A percentile compares a stretch with the other conserved stretches of the same genome.
Conservation (phyloP, 2,329 filamentous ascomycete species). For the Alternaria viburni region DNA sequence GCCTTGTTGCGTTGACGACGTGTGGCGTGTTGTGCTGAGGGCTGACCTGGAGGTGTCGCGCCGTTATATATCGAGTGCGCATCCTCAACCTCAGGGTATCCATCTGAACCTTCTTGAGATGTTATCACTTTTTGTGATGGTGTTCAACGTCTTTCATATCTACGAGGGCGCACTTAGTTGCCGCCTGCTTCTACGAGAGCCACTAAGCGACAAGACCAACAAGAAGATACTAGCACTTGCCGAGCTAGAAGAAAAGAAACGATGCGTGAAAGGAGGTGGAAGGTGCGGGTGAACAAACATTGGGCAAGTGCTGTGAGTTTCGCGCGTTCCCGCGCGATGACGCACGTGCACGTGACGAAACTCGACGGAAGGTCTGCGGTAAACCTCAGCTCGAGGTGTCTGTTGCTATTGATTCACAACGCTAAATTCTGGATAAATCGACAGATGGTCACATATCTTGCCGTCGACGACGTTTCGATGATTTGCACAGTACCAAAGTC, state of each 20-base stretch:
- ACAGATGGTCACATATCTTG: background rate
- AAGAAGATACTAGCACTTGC: background rate
- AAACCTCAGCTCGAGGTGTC: background rate
- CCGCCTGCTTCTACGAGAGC: background rate
- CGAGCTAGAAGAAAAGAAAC: background rate
- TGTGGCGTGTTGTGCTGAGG: constrained; percentile 7
- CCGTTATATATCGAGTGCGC: constrained; percentile 16
- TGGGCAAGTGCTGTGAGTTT: background rate
- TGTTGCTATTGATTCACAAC: background rate
- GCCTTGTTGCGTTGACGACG: constrained; percentile 25
- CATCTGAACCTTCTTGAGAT: background rate
- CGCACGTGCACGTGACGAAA: background rate
- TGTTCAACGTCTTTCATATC: background rate
- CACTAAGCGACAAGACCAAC: background rate
- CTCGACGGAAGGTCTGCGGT: background rate
- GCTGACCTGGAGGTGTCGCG: constrained; percentile 5
- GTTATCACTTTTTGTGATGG: background rate
- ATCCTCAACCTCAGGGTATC: background rate
- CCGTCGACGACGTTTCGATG: background rate
- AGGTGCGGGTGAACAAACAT: background rate
- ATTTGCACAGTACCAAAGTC: constrained; percentile 1
- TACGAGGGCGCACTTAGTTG: background rate
- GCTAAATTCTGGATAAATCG: background rate
- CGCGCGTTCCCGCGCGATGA: background rate
- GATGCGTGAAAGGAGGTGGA: background rate